Evolutionary conservation across 768 basidiomycete genomes (phyloP), one percentile per base, ranked within the genome.

Genomic region (Termitomyces eurrhizus): DNA sequence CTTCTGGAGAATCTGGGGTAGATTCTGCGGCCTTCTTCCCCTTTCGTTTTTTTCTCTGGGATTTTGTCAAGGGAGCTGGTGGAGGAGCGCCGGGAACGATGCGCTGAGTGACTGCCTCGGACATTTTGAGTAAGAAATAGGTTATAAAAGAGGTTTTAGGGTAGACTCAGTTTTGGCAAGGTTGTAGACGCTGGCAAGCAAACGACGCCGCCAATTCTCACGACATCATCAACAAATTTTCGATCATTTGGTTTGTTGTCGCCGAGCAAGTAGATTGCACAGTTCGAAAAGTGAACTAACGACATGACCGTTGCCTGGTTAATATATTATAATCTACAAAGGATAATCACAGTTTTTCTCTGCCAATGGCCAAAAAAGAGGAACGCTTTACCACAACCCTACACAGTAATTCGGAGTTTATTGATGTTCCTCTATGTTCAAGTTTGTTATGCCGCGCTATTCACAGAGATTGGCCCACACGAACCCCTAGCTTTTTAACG

Each of bases 81-180:
- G 87, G 85, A 57, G 86, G 90, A 13, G 92, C 92, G 50, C 92
- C 92, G 29, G 92, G 92, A 59, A 93, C 80, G 63, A 89, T 69
- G 59, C 92, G 88, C 37, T 75, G 64, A 52, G 72, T 66, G 53
- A 71, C 60, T 50, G 72, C 29, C 70, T 78, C 77, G 63, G 75
- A 68, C 76, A 78, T 78, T 73, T 76, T 62, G 57, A 56, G 26
- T 36, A 21, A 35, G 26, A 57, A 49, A 35, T 21, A 39, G 61
- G 45, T 51, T 53, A 42, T 49, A 59, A 58, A 49, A 50, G 56
- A 58, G 53, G 54, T 60, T 67, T 67, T 64, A 65, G 41, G n/a
- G 45, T 57, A 56, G 62, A 50, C 29, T 52, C 57, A 44, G 51
- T 12, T 59, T 21, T 57, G 61, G 24, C 53, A 50, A 45, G 58